Evolutionary conservation across 768 basidiomycete genomes (phyloP).

Genomic region (Termitomyces sp.): DNA sequence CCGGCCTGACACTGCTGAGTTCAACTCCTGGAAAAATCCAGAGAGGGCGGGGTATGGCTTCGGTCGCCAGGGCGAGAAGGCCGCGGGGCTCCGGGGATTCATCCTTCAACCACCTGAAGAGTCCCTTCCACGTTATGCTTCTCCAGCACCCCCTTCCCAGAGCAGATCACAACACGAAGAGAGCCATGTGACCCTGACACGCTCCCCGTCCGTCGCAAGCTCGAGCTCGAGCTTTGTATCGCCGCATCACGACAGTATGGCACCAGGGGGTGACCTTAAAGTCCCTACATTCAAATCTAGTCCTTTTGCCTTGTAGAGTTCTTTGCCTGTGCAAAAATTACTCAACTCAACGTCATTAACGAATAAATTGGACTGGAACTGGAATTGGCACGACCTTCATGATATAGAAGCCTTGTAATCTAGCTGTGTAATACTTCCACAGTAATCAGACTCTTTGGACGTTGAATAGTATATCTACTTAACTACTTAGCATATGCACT

Average conservation of each 20-base stretch:
- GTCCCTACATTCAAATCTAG: constrained; percentile 30
- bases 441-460: background rate
- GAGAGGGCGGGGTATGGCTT: constrained; percentile 62
- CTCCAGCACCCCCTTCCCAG: constrained; percentile 23
- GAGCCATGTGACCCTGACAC: constrained; percentile 17
- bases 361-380: constrained; percentile 3
- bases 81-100: constrained; percentile 65
- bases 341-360: background rate
- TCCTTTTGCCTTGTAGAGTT: constrained; percentile 21
- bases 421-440: background rate
- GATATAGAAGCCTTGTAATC: background rate
- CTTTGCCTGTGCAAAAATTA: background rate
- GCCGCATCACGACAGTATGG: constrained; percentile 23
- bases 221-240: constrained; percentile 34
- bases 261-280: background rate
- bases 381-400: constrained; percentile 7
- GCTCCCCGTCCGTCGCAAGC: constrained; percentile 24
- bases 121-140: constrained; percentile 47
- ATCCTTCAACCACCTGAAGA: constrained; percentile 54
- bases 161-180: background rate
- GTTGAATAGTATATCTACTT: background rate
- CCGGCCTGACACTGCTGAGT: constrained; percentile 21
- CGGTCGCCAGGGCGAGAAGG: constrained; percentile 77
- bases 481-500: background rate
- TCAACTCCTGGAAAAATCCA: constrained; percentile 25